Percentiles rank a stretch among this genome's conserved stretches.
phyloP scores from a whole-genome alignment of 495 filamentous ascomycete genomes.

The Xylaria acuta region DNA sequence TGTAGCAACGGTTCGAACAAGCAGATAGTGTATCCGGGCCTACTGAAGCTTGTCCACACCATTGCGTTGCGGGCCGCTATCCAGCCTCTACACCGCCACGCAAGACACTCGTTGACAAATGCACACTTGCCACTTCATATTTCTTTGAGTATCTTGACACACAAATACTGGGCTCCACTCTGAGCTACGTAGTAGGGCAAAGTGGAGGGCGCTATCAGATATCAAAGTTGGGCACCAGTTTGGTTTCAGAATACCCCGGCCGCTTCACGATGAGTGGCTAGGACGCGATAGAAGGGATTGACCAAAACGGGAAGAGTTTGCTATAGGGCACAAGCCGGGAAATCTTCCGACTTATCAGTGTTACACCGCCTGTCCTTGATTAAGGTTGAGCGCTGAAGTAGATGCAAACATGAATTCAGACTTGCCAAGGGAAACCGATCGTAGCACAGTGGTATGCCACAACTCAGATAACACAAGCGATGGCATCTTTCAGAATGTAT shows the following conservation, averaged over 20 bases:
- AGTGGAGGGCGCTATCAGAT: conserved; percentile 38
- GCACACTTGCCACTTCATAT: conserved; percentile 33
- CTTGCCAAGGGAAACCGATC: conserved; percentile 29
- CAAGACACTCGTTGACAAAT: conserved; percentile 38
- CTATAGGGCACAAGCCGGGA: conserved; percentile 30
- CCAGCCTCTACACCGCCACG: conserved; percentile 30
- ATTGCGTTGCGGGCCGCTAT: conserved; percentile 7
- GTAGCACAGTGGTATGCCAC: conserved; percentile 17
- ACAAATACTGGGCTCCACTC: conserved; percentile 36
- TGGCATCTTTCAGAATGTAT: conserved; percentile 1
- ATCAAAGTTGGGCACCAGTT: conserved; percentile 39
- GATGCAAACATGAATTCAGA: conserved; percentile 33
- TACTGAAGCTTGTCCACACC: conserved; percentile 11
- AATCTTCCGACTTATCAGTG: conserved; percentile 34
- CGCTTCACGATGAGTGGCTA: conserved; percentile 36
- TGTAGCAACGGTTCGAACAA: conserved; percentile 12
- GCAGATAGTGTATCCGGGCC: conserved; percentile 3
- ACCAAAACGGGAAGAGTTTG: conserved; percentile 25
- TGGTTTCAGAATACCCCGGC: conserved; percentile 40
- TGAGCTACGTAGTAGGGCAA: conserved; percentile 41
- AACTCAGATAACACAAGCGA: conserved; percentile 17
- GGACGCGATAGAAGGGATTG: conserved; percentile 34
- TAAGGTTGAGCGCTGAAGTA: conserved; percentile 28
- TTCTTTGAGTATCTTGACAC: conserved; percentile 33
- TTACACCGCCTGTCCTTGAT: conserved; percentile 40